Conservation (phyloP, 768 basidiomycete species). For the Tulasnella sp. region DNA sequence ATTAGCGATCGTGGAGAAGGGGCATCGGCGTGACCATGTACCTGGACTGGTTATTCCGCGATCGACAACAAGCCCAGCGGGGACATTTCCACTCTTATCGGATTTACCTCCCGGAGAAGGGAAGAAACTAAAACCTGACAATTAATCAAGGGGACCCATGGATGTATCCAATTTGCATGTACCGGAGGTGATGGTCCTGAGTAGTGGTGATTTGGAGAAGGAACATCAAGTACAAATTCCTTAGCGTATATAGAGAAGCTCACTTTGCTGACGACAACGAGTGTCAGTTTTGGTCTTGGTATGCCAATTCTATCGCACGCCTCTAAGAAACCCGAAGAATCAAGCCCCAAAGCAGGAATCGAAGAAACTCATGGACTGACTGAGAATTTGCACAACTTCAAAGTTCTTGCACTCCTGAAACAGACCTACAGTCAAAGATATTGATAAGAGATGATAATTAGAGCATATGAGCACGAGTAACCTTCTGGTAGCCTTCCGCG, state of each 20-base stretch:
- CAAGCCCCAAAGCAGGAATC: neutral
- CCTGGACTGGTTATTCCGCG: neutral
- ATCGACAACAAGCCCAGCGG: constrained; percentile 15
- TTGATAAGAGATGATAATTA: neutral
- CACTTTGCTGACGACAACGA: neutral
- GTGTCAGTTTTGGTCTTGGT: constrained; percentile 3
- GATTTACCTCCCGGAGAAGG: neutral
- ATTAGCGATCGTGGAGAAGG: neutral
- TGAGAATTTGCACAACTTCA: neutral
- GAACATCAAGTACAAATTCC: neutral
- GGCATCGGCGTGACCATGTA: neutral
- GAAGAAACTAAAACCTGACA: neutral
- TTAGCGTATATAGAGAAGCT: neutral
- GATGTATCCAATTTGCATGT: neutral
- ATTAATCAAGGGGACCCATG: neutral
- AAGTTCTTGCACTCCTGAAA: neutral
- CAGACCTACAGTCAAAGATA: neutral
- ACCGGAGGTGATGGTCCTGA: constrained; percentile 12
- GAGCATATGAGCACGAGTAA: too few relatives aligned
- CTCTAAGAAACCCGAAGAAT: neutral
- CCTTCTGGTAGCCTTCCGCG: constrained; percentile 21
- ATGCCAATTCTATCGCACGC: constrained; percentile 1
- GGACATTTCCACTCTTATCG: constrained; percentile 3
- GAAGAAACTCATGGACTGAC: neutral
- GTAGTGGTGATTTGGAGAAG: neutral